Evolutionary conservation across 495 filamentous ascomycete genomes (phyloP).

Genomic region (Neurospora discreta): DNA sequence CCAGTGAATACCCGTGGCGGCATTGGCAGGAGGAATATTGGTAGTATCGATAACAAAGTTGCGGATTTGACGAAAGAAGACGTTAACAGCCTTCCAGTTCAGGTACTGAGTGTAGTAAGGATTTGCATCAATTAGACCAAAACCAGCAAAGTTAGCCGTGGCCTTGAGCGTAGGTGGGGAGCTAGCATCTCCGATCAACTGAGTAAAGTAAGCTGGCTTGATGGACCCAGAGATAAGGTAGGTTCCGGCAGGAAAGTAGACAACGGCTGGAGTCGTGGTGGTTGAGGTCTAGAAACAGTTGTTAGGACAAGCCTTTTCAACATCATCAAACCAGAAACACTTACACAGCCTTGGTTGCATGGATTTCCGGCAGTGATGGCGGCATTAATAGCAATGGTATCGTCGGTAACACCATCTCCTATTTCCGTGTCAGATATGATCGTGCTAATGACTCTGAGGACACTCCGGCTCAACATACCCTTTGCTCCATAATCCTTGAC

Average conservation of each 20-base stretch:
- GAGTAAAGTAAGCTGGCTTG: slow-evolving; percentile 52
- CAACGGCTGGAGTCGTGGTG: slow-evolving; percentile 62
- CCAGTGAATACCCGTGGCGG: slow-evolving; percentile 65
- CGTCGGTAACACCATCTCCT: slow-evolving; percentile 52
- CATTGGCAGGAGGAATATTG: slow-evolving; percentile 39
- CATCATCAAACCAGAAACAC: slow-evolving; percentile 5
- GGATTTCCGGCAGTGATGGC: slow-evolving; percentile 69
- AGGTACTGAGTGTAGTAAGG: slow-evolving; percentile 45
- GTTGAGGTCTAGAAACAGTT: slow-evolving; percentile 38
- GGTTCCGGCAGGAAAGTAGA: slow-evolving; percentile 73
- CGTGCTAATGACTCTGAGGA: not conserved
- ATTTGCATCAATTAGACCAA: slow-evolving; percentile 61
- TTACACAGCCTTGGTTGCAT: slow-evolving; percentile 58
- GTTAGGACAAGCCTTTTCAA: not conserved
- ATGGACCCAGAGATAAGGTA: slow-evolving; percentile 59
- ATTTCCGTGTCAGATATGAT: not conserved
- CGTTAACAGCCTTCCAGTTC: slow-evolving; percentile 51
- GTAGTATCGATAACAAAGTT: slow-evolving; percentile 72
- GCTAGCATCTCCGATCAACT: slow-evolving; percentile 40
- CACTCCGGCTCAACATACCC: slow-evolving; percentile 27
- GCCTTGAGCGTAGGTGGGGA: slow-evolving; percentile 46
- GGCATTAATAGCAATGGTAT: slow-evolving; percentile 73
- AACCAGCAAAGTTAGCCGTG: slow-evolving; percentile 48
- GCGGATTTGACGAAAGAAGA: slow-evolving; percentile 67
- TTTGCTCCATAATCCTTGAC: slow-evolving; percentile 50